Evolutionary conservation across 2,329 filamentous ascomycete genomes (phyloP).

Genomic region (Botryotinia convoluta): DNA sequence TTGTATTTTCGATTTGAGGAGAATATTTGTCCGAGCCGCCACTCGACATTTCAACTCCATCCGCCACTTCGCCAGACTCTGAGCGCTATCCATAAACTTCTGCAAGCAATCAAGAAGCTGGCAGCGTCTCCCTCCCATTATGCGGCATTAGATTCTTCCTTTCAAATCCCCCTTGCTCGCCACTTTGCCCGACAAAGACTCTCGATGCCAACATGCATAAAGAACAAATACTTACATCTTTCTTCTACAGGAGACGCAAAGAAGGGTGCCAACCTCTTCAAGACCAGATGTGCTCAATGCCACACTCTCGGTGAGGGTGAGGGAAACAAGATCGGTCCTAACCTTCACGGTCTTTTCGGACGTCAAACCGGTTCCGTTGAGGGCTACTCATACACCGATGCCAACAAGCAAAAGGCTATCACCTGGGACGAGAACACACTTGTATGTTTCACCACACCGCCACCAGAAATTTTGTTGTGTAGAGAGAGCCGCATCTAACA

Average conservation of each 20-base stretch:
- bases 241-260: conserved; percentile 72
- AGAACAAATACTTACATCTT: not conserved
- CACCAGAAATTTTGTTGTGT: not conserved
- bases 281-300: conserved; percentile 98
- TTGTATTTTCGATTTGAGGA: not conserved
- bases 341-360: conserved; percentile 95
- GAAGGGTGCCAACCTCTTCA: conserved; percentile 99
- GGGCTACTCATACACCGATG: conserved; percentile 96
- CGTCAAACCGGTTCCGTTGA: conserved; percentile 89
- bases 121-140: not conserved
- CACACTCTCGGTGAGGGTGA: conserved; percentile 90
- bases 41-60: not conserved
- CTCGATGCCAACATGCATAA: not conserved
- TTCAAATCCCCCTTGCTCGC: not conserved
- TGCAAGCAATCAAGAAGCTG: not conserved
- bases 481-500: not conserved
- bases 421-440: conserved; percentile 83
- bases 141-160: not conserved
- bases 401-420: conserved; percentile 97
- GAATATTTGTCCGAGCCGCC: not conserved
- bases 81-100: not conserved
- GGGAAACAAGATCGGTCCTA: conserved; percentile 97
- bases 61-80: not conserved
- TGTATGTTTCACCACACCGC: conserved; percentile 49
- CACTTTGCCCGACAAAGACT: not conserved